These are phyloP conservation scores for Hypoxylon sp. DNA, from an alignment of 2,329 filamentous ascomycete genomes.

Conservation along the genomic window DNA sequence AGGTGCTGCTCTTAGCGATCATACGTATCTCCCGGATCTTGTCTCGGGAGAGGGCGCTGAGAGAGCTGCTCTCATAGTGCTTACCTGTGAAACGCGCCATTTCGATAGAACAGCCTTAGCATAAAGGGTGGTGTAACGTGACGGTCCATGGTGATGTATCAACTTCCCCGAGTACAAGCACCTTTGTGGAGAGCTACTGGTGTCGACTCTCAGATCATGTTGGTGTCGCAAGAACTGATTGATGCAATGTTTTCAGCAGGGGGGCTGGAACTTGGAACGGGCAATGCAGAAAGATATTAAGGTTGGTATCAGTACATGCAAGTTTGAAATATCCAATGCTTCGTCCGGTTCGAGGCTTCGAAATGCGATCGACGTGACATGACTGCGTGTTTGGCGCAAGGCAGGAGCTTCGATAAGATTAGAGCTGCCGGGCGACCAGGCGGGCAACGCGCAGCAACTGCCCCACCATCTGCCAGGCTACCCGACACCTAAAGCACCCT, in stretches of 20 bases:
- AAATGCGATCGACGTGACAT: slow-evolving; percentile 10
- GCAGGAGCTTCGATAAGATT: slow-evolving; percentile 30
- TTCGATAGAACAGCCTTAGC: slow-evolving; percentile 83
- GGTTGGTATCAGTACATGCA: not conserved
- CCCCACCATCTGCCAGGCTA: not conserved
- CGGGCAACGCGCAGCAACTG: too few species aligned
- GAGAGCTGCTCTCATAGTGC: slow-evolving; percentile 30
- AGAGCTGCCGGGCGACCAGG: too few species aligned
- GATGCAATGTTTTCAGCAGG: not conserved
- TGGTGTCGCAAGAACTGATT: slow-evolving; percentile 12
- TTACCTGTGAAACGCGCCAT: slow-evolving; percentile 75
- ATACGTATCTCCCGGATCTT: not conserved
- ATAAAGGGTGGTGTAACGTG: slow-evolving; percentile 81
- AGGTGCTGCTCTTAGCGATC: slow-evolving; percentile 25
- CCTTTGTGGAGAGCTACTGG: slow-evolving; percentile 20
- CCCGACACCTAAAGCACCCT: not conserved
- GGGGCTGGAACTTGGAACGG: not conserved
- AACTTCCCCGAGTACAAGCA: slow-evolving; percentile 44
- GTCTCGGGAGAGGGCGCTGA: slow-evolving; percentile 10
- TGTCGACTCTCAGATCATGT: slow-evolving; percentile 36
- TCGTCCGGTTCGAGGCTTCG: slow-evolving; percentile 17
- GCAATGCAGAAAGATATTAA: not conserved
- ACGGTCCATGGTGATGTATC: slow-evolving; percentile 61
- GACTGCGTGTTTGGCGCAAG: slow-evolving; percentile 21
- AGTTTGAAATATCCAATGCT: slow-evolving; percentile 2